These are phyloP conservation scores for Trichophyton equinum DNA, from an alignment of 2,329 filamentous ascomycete genomes.

Conservation along the genomic window DNA sequence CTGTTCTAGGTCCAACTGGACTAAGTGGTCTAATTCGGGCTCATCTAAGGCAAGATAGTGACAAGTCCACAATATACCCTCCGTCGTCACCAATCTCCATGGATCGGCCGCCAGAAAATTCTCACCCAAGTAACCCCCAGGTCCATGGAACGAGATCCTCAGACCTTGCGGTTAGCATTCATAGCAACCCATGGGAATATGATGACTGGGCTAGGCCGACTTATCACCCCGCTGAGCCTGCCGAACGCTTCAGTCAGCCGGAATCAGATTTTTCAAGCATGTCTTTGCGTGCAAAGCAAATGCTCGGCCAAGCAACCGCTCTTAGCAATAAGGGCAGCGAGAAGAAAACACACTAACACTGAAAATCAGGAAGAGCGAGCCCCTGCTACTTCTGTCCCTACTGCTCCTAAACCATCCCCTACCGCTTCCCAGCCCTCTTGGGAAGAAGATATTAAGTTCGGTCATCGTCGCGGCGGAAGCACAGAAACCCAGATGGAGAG, in stretches of 20 bases:
- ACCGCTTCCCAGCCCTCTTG: slow-evolving; percentile 24
- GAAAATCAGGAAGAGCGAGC: not conserved
- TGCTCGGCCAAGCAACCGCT: slow-evolving; percentile 27
- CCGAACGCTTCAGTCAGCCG: not conserved
- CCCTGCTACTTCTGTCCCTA: not conserved
- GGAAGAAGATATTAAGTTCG: slow-evolving; percentile 37
- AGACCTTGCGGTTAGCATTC: slow-evolving; percentile 38
- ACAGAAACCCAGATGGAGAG: slow-evolving; percentile 38
- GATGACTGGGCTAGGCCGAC: slow-evolving; percentile 35
- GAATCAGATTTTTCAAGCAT: slow-evolving; percentile 18
- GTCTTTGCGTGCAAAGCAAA: slow-evolving; percentile 27
- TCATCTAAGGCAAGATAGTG: slow-evolving; percentile 71
- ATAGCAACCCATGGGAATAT: slow-evolving; percentile 44
- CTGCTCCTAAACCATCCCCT: slow-evolving; percentile 2
- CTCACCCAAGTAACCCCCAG: slow-evolving; percentile 18
- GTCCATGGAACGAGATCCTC: slow-evolving; percentile 23
- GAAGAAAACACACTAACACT: not conserved
- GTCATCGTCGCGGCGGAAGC: slow-evolving; percentile 34
- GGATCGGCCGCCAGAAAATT: slow-evolving; percentile 21
- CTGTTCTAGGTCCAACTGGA: slow-evolving; percentile 61
- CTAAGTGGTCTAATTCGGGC: slow-evolving; percentile 72
- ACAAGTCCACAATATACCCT: slow-evolving; percentile 65
- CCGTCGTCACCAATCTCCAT: slow-evolving; percentile 29
- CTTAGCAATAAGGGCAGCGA: slow-evolving; percentile 18
- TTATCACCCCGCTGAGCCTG: slow-evolving; percentile 6